Evolutionary conservation across 2,329 filamentous ascomycete genomes (phyloP), one percentile per base, ranked within the genome.

Genomic region (Botryotinia convoluta): DNA sequence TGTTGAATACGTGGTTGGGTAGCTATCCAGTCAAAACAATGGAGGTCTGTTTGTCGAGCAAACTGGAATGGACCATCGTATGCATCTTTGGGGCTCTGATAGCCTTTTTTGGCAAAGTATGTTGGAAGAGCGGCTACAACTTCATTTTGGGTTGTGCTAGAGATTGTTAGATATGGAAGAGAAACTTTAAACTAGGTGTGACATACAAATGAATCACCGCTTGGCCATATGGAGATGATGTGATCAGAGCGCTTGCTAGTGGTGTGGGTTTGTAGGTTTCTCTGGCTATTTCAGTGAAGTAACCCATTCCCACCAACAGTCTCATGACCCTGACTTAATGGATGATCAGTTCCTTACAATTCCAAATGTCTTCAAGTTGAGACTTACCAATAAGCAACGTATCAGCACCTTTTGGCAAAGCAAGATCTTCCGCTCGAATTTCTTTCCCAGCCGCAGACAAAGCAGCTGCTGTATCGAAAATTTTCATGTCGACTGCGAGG

Each of bases 1-100:
- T 75, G 45, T 63, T 76, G 75, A 1, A 73, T 69, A 12, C 29
- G 48, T 14, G 75, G 69, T 14, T 74, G 63, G 8, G 64, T 74
- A 32, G 72, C 74, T 3, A 76, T 22, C 70, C 72, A 76, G 8
- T 76, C 74, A 45, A 76, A 77, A 29, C 18, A 32, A 39, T 76
- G 75, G 16, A 74, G 71, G 14, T 75, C 70, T 2, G 69, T 76
- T 10, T 72, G 59, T 26, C 61, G 60, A 20, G 64, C n/a, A 59
- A 65, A 74, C 54, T 77, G 75, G 20, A 76, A 76, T 4, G 74
- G 74, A 14, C 69, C 68, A 57, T 77, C 14, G 44, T 71, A 76
- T 29, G 73, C 74, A 51, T 76, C 72, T 9, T 44, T 20, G 1
- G 74, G 75, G 29, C 20, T 74, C 48, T 73, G 54, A 45, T 75